Evolutionary conservation across 75 land plant genomes (phyloP).

Genomic region (Pinus taeda): DNA sequence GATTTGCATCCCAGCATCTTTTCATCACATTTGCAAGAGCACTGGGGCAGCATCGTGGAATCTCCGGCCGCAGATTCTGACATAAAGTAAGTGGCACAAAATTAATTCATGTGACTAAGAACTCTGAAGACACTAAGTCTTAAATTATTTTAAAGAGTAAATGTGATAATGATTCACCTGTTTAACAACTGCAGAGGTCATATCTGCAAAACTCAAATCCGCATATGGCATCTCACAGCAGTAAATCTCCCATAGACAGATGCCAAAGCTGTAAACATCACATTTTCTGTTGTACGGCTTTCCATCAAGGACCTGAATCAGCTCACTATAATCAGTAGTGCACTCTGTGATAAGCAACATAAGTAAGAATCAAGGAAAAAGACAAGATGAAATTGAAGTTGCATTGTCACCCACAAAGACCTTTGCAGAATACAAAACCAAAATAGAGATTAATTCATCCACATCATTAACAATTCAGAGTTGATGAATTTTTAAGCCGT

Average conservation of each 20-base stretch:
- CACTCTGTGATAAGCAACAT: neutral
- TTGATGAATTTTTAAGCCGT: too few species aligned
- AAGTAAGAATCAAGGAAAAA: neutral
- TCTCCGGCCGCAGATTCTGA: constrained; percentile 92
- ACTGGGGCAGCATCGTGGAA: constrained; percentile 90
- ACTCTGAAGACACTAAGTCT: neutral
- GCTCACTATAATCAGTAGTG: constrained; percentile 27
- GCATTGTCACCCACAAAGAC: neutral
- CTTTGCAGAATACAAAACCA: neutral
- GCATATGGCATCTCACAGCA: constrained; percentile 99
- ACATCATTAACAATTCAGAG: neutral
- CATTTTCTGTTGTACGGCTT: constrained; percentile 95
- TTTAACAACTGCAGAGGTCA: constrained; percentile 92
- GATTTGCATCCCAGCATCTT: constrained; percentile 95
- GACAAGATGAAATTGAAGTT: neutral
- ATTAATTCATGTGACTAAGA: neutral
- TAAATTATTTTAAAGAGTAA: neutral
- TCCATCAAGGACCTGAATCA: constrained; percentile 90
- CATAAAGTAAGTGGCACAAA: neutral
- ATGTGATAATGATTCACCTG: constrained; percentile 41
- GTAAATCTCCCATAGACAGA: constrained; percentile 96
- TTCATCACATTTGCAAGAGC: constrained; percentile 89
- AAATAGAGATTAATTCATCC: neutral
- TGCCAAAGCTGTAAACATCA: constrained; percentile 97
- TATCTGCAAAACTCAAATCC: constrained; percentile 88